phyloP scores from a whole-genome alignment of 768 basidiomycete species.

The Hypholoma sublateritium region DNA sequence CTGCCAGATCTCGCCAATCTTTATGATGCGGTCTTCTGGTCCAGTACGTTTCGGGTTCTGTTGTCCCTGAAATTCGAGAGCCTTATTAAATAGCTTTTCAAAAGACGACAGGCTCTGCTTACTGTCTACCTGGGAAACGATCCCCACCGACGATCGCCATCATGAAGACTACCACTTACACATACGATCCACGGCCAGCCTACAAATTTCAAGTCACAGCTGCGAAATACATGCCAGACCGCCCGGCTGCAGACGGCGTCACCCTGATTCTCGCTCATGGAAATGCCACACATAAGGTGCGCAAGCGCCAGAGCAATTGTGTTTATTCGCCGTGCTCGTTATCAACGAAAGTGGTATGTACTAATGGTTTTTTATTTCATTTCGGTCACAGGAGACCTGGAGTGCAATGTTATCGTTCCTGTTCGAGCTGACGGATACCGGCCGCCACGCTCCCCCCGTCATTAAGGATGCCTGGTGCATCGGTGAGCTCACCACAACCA shows the following conservation, averaged over 20 bases:
- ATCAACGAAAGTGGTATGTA: no score
- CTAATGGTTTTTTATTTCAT: not conserved
- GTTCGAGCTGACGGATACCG: slow-evolving; percentile 6
- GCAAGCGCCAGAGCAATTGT: not conserved
- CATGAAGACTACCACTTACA: slow-evolving; percentile 6
- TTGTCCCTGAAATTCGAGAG: no score
- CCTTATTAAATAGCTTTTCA: no score
- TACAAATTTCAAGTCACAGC: slow-evolving; percentile 7
- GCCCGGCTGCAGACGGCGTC: slow-evolving; percentile 1
- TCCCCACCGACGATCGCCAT: not conserved
- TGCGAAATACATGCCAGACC: slow-evolving; percentile 3
- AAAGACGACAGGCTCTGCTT: no score
- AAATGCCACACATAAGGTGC: slow-evolving; percentile 8
- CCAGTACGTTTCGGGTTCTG: no score
- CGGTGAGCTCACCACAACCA: not conserved
- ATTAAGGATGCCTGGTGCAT: slow-evolving; percentile 8
- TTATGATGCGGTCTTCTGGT: not conserved
- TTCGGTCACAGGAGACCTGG: slow-evolving; percentile 1
- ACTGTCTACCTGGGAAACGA: not conserved
- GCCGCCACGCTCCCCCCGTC: not conserved
- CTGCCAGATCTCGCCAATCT: not conserved
- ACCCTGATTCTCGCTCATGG: slow-evolving; percentile 7
- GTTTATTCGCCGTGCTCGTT: not conserved
- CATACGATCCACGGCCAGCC: slow-evolving; percentile 4
- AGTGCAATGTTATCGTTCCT: slow-evolving; percentile 4